Base-by-base conservation (phyloP, 2,329 filamentous ascomycete species). In the Verticillium albo-atrum region DNA sequence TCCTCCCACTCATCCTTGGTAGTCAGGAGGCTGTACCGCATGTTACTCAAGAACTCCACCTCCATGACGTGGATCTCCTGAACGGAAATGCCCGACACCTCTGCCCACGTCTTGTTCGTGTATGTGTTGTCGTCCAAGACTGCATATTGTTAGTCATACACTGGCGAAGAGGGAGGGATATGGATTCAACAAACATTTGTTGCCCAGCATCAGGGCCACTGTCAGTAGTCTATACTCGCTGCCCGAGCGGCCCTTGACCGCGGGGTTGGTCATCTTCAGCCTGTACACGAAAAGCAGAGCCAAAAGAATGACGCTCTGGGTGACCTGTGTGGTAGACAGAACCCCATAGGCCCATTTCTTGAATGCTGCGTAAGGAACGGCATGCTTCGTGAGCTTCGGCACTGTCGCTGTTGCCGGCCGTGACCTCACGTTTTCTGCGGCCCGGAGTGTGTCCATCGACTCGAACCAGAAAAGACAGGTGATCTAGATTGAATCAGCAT, bases 401-500 rank as follows among this genome's bases (percentile, higher is more conserved):
- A 84, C 65, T 2, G 71, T 66, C 4, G 70, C 66, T 10, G 71
- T 71, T 35, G 78, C 64, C 42, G 79, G 74, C 66, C 75, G 68
- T 56, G 74, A 68, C 64, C 75, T 72, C 60, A 85, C 76, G 10
- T 87, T 84, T 70, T 93, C 89, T 37, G 93, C 91, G 60, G 85
- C 82, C 66, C 89, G 85, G 17, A 98, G 78, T 25, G 89, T 89
- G n/a, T 89, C 83, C 51, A 90, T 89, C 17, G 89, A 90, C 74
- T 98, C 93, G 71, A 98, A 98, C 94, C 95, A 98, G 77, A 98
- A 97, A 15, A 99, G 82, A 70, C 94, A 97, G 14, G 94, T 96
- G 74, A 98, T 91, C 91, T 97, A 68, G 3, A 60, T 1, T 1
- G 6, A 15, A 20, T 30, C 56, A 56, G 59, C 55, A 47, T 71